Base-by-base conservation (phyloP, 2,329 filamentous ascomycete genomes). In the Microdochium trichocladiopsis region DNA sequence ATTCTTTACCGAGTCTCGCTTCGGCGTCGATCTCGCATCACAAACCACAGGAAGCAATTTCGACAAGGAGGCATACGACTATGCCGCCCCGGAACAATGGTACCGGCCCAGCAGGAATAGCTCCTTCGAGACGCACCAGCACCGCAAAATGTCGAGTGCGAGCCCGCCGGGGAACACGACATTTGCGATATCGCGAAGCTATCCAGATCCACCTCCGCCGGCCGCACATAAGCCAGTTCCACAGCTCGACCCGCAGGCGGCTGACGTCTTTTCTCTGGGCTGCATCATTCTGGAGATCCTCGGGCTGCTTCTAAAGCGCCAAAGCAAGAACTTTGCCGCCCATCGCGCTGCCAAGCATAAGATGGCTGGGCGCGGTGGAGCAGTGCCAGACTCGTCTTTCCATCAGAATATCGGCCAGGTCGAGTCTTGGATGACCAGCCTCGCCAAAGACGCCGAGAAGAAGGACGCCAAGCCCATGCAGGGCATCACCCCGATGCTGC, bases 261-360 rank as follows among this genome's bases (percentile, higher is more conserved):
- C 84, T 47, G 88, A 91, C 63, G 73, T 91, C 21, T 92, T 87
- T 68, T 88, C 86, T 2, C 73, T 90, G 1, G 87, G 82, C 10
- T 88, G 86, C 64, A 76, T 90, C 50, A 87, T 87, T 55, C 72
- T 90, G 16, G 87, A 92, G 57, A 77, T 91, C 25, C 63, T 90
- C 21, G 83, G 83, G 22, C 83, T 88, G 61, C 72, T 88, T 53
- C 67, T 90, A 54, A 88, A 88, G 64, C 83, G 84, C 58, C 81
- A 83, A 51, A 76, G 80, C 1, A 77, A 80, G 49, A 79, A 84
- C 24, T 90, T 90, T 61, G 73, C 81, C 31, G 76, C 81, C 23
- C 83, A 88, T 63, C 83, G 88, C 5, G 77, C 81, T 1, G 77
- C 80, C 3, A 85, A 84, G 62, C 82, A 86, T 63, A 84, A 83